A percentile compares a stretch with the other conserved stretches of the same genome.
Evolutionary conservation across 768 basidiomycete species (phyloP).

Genomic region (Mycena capillaripes): DNA sequence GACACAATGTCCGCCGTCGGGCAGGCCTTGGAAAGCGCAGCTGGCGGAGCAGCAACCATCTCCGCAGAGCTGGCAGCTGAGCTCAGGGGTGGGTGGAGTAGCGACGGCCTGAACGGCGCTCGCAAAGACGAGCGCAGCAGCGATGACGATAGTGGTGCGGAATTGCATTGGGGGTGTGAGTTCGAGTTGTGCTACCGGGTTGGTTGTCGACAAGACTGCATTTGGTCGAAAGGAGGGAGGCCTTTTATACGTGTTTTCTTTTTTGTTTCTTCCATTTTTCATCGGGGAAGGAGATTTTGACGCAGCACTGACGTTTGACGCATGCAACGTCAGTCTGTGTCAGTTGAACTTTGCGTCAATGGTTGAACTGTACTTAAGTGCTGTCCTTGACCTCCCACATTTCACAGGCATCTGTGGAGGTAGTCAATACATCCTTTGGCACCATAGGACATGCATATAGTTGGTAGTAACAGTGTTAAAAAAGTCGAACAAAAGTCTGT

Average conservation of each 20-base stretch:
- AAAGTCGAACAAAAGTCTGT: no score
- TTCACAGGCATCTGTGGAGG: no score
- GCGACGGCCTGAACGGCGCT: neutral
- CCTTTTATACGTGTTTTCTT: neutral
- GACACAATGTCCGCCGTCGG: neutral
- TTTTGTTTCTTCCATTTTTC: no score
- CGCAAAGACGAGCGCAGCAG: neutral
- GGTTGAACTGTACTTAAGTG: no score
- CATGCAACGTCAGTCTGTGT: no score
- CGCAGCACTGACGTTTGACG: no score
- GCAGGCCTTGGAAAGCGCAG: neutral
- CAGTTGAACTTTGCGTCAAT: no score
- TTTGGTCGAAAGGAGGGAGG: neutral
- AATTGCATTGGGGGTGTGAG: neutral
- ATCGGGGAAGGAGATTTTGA: no score
- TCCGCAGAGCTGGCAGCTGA: neutral
- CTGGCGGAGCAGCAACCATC: neutral
- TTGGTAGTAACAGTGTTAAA: no score
- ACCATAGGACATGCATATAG: no score
- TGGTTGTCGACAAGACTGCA: neutral
- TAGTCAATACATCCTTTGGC: no score
- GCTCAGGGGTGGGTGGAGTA: neutral
- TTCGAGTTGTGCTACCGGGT: neutral
- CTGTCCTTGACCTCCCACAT: no score
- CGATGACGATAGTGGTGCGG: neutral